phyloP scores from a whole-genome alignment of 306 rosid genomes.

The Trifolium repens region DNA sequence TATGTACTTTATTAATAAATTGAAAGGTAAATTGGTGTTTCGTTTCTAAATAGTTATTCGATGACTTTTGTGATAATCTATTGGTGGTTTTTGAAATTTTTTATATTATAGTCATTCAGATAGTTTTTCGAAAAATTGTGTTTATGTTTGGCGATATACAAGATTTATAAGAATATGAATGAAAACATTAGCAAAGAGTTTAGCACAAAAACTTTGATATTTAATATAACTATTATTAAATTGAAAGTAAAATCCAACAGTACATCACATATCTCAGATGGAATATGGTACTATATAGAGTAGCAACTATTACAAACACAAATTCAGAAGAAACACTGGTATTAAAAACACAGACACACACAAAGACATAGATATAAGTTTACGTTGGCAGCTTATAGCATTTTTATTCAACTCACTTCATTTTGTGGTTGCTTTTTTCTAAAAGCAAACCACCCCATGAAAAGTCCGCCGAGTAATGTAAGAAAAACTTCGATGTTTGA shows the following conservation, averaged over 20 bases:
- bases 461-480: neutral
- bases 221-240: neutral
- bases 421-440: neutral
- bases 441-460: neutral
- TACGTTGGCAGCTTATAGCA: neutral
- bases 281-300: neutral
- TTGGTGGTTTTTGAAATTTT: neutral
- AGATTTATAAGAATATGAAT: neutral
- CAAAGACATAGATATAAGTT: neutral
- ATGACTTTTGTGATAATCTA: conserved; percentile 37
- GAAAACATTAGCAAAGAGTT: neutral
- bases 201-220: too few relatives aligned
- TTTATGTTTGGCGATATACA: neutral
- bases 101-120: neutral
- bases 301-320: neutral
- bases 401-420: neutral
- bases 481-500: too few relatives aligned
- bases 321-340: neutral
- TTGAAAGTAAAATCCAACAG: neutral
- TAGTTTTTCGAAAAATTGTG: neutral
- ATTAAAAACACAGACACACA: neutral
- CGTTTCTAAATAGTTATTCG: neutral
- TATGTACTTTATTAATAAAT: conserved; percentile 7
- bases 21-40: conserved; percentile 4
- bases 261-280: neutral